Base-by-base conservation (phyloP, 78 protist species). In the Dictyostelium capitatum region DNA sequence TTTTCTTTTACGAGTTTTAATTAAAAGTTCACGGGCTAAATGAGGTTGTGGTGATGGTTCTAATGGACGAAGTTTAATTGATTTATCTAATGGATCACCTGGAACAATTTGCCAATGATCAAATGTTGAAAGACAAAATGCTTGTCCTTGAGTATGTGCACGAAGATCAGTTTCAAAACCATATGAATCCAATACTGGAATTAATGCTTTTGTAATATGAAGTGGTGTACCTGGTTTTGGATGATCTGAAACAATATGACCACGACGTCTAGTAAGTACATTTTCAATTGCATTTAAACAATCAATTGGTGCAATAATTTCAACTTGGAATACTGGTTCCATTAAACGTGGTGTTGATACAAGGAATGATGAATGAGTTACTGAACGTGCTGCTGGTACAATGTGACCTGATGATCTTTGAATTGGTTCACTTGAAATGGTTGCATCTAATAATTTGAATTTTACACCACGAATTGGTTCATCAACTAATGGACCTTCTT, bases 141-240 rank as follows among this genome's bases (percentile, higher is more conserved):
- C 99, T 93, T 95, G 98, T 1, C 99, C 99, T 72, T 95, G 97
- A 28, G 98, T 96, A 67, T 95, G 97, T 8, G 95, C 67, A n/a
- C 98, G 23, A 72, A 99, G 82, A 48, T 99, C 99, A 6, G 99
- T 98, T 83, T 99, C 99, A 50, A 99, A 98, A n/a, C 99, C 99
- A 57, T 99, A 99, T 15, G 99, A 97, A 80, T 99, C 99, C 72
- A 99, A 94, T 30, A 96, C 98, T 5, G 99, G 99, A 7, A 99
- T 48, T 50, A 25, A 46, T 4, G 99, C 99, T 51, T 96, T 83
- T 37, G 97, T 41, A 7, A 67, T 15, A 82, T 96, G 73, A 25
- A 98, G 80, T 6, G 99, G 99, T 12, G 99, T 95, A 17, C 99
- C 99, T 0, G 99, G 95, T 80, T 96, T 97, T 30, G 99, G 99